These are phyloP conservation scores for Protomyces inouyei DNA, from an alignment of 1,139 yeast genomes.

Conservation along the genomic window DNA sequence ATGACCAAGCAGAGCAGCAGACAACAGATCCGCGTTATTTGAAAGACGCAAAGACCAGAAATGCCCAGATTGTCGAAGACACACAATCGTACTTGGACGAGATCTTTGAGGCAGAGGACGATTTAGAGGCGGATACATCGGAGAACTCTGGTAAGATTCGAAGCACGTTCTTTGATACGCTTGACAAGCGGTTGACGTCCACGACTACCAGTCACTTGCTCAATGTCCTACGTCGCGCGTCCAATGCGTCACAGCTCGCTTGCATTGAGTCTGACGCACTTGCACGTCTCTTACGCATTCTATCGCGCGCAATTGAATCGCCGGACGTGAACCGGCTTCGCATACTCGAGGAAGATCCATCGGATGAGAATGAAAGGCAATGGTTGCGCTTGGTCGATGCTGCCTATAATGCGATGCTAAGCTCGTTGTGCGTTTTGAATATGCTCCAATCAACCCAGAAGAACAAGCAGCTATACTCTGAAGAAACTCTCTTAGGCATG, in stretches of 20 bases:
- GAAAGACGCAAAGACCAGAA: conserved; percentile 16
- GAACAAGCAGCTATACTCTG: conserved; percentile 41
- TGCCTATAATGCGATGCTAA: conserved; percentile 1
- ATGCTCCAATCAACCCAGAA: background rate
- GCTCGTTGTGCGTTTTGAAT: conserved; percentile 1
- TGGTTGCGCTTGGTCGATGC: conserved; percentile 7
- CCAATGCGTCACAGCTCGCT: background rate
- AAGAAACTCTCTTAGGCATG: conserved; percentile 45
- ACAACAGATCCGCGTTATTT: background rate
- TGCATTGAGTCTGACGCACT: background rate
- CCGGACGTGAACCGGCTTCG: background rate
- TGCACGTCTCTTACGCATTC: conserved; percentile 5
- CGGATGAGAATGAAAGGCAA: background rate
- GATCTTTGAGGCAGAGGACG: conserved; percentile 35
- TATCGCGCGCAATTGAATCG: background rate
- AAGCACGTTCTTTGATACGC: background rate
- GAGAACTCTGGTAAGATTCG: conserved; percentile 43
- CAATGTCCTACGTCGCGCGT: conserved; percentile 1
- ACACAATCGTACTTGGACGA: conserved; percentile 29
- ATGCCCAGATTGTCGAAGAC: conserved; percentile 11
- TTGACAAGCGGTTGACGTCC: conserved; percentile 1
- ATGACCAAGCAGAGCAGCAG: background rate
- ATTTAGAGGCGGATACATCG: conserved; percentile 30
- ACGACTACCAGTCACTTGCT: background rate
- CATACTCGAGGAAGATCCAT: background rate